These are phyloP conservation scores for Lecanicillium sp. DNA, from an alignment of 2,329 filamentous ascomycete species.

Conservation along the genomic window DNA sequence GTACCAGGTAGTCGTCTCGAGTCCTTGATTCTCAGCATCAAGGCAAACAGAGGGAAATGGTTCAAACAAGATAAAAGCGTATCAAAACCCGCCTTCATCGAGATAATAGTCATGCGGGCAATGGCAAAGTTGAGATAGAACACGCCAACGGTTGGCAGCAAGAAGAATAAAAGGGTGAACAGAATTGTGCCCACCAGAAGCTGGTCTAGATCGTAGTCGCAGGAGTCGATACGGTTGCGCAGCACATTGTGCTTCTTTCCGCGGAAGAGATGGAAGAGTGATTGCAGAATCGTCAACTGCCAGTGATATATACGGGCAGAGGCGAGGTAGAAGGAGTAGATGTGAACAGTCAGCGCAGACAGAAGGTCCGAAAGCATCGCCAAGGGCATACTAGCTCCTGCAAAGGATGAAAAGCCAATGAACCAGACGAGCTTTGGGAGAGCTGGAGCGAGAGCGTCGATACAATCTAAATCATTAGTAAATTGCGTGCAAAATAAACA, in stretches of 20 bases:
- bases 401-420: conserved; percentile 91
- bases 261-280: conserved; percentile 96
- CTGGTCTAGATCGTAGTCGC: conserved; percentile 97
- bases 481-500: too few relatives aligned
- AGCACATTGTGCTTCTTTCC: conserved; percentile 97
- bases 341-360: conserved; percentile 86
- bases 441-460: conserved; percentile 68
- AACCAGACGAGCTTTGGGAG: conserved; percentile 86
- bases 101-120: conserved; percentile 91
- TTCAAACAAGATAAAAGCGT: conserved; percentile 90
- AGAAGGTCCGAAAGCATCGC: conserved; percentile 91
- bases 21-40: conserved; percentile 95
- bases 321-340: conserved; percentile 96
- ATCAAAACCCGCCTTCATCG: conserved; percentile 84
- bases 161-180: conserved; percentile 90
- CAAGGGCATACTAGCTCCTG: conserved; percentile 93
- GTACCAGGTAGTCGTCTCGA: conserved; percentile 77
- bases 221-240: conserved; percentile 95
- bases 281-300: conserved; percentile 94
- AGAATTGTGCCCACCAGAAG: conserved; percentile 92
- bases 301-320: conserved; percentile 97
- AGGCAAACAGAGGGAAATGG: conserved; percentile 92
- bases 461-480: conserved; percentile 49
- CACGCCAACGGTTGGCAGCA: conserved; percentile 89
- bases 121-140: conserved; percentile 96